Conservation (phyloP, 1,284 basidiomycete genomes). For the Microbotryomycetes sp. region DNA sequence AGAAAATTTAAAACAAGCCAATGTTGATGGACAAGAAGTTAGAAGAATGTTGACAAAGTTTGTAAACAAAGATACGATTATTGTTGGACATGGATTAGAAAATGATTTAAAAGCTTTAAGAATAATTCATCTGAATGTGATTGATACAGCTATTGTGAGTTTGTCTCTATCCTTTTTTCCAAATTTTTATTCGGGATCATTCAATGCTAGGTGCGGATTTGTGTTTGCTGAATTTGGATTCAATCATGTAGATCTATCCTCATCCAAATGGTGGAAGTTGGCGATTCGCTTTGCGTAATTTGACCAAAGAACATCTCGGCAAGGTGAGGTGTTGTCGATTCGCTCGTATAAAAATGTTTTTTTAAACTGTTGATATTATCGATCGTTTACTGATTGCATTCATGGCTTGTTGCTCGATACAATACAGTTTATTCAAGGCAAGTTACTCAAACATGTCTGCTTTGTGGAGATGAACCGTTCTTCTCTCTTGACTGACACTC, state of each 20-base stretch:
- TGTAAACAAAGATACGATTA: constrained; percentile 63
- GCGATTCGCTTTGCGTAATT: constrained; percentile 64
- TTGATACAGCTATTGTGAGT: constrained; percentile 66
- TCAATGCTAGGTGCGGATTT: background rate
- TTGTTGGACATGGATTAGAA: constrained; percentile 54
- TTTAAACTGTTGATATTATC: no score
- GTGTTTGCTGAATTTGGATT: background rate
- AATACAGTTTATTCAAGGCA: constrained; percentile 31
- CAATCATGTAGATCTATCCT: constrained; percentile 57
- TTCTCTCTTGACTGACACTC: no score
- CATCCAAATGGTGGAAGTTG: constrained; percentile 72
- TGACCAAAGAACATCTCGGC: constrained; percentile 46
- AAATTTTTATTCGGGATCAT: background rate
- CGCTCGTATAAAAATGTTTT: background rate
- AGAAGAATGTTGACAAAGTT: constrained; percentile 56
- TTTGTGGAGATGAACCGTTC: background rate
- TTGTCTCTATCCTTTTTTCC: background rate
- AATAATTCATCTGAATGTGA: constrained; percentile 68
- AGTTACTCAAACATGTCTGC: constrained; percentile 1
- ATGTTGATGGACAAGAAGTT: constrained; percentile 59
- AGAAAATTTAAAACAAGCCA: constrained; percentile 54
- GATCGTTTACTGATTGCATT: background rate
- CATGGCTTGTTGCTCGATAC: background rate
- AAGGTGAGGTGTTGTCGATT: constrained; percentile 3
- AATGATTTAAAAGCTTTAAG: constrained; percentile 83